Base-by-base conservation (phyloP, 805 yeast species). In the Metschnikowia picachoensis region DNA sequence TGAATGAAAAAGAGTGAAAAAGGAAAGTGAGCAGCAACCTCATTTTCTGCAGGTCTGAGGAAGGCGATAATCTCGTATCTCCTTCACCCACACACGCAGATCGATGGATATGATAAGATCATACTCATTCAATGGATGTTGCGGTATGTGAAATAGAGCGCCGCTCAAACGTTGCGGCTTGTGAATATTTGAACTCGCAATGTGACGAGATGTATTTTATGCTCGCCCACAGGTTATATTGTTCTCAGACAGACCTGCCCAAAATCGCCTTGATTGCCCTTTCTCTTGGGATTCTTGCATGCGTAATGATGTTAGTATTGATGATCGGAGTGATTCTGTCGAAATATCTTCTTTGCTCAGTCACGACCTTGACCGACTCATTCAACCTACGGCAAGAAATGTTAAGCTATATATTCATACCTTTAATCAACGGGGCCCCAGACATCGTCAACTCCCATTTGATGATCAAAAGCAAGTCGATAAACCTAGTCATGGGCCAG, bases 401-500 rank as follows among this genome's bases (percentile, higher is more conserved):
- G 34, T 49, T 70, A 34, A 61, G 69, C 40, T 67, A 61, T 42
- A 55, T 68, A 45, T 39, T 70, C 9, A 59, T 70, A 5, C 76
- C 76, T 1, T 50, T 68, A 10, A 55, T 68, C 20, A 70, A 70
- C 48, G 63, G 71, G 3, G 52, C 64, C 11, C 73, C 73, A 10
- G 76, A 70, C 50, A 54, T 70, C 17, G 49, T 69, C 15, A 68
- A 65, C 44, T 68, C 68, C 52, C 60, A 66, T 41, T 54, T 63
- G 28, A 59, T 67, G 7, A 51, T 70, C 15, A 47, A 52, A 14
- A 49, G 62, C 8, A 54, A 60, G 15, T 60, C 70, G 2, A 49
- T 62, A 1, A 72, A 68, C 32, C 49, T 70, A 16, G 67, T 68
- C 3, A 46, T 70, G 29, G 74, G 74, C 3, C 74, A 70, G 47